Evolutionary conservation across 1,284 basidiomycete genomes (phyloP).

Genomic region (Irpex rosettiformis): DNA sequence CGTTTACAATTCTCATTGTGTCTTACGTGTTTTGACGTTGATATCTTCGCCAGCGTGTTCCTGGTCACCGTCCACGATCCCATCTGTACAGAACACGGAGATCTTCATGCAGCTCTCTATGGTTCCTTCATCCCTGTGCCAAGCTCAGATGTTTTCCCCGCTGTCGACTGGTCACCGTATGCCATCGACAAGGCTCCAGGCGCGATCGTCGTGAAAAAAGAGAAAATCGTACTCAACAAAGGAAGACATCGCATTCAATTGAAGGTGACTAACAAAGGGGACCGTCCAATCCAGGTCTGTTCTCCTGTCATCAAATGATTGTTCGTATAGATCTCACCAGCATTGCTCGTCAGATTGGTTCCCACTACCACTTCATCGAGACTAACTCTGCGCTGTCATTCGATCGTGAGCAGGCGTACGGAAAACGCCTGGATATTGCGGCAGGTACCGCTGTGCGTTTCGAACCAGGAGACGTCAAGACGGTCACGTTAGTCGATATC

Average conservation of each 20-base stretch:
- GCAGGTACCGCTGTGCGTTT: conserved; percentile 96
- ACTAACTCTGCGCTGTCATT: conserved; percentile 83
- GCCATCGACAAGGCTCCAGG: conserved; percentile 63
- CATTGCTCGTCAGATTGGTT: conserved; percentile 62
- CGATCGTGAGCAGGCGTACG: conserved; percentile 79
- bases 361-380: conserved; percentile 94
- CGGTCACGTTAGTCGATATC: conserved; percentile 80
- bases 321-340: background rate
- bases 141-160: conserved; percentile 59
- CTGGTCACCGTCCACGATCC: conserved; percentile 95
- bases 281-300: conserved; percentile 86
- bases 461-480: conserved; percentile 90
- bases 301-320: background rate
- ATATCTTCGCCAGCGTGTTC: conserved; percentile 79
- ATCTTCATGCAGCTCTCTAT: conserved; percentile 82
- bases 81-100: conserved; percentile 79
- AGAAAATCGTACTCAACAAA: conserved; percentile 74
- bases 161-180: conserved; percentile 45
- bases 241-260: conserved; percentile 70
- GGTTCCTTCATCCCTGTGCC: conserved; percentile 92
- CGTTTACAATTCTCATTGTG: background rate
- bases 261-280: conserved; percentile 89
- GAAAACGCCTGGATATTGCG: conserved; percentile 87
- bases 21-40: conserved; percentile 8
- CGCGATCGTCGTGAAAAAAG: conserved; percentile 66